These are phyloP conservation scores for Pharus latifolius DNA, from an alignment of 176 grass and related monocot species.

Conservation along the genomic window DNA sequence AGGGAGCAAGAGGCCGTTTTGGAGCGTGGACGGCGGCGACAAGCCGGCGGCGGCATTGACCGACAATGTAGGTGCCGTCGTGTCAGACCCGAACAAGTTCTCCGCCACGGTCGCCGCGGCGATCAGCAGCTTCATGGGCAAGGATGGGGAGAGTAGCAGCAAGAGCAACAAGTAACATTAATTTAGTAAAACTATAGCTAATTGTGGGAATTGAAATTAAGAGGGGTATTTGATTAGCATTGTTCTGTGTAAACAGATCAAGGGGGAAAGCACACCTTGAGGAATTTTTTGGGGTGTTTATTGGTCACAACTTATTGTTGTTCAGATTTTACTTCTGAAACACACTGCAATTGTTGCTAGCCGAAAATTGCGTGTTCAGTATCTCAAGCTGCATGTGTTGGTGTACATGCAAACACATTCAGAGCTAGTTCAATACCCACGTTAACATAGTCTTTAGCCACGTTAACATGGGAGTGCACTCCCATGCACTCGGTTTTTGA, in stretches of 20 bases:
- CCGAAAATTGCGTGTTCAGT: background rate
- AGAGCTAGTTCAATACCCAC: background rate
- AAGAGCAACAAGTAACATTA: constrained; percentile 40
- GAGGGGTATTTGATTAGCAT: background rate
- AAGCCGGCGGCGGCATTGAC: background rate
- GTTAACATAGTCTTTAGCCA: no score
- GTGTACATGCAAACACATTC: background rate
- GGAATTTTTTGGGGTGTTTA: background rate
- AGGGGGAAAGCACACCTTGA: background rate
- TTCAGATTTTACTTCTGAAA: background rate
- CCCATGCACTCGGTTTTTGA: no score
- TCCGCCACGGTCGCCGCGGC: constrained; percentile 27
- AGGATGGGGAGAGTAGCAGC: constrained; percentile 39
- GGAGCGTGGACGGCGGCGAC: constrained; percentile 15
- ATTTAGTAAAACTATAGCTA: no score
- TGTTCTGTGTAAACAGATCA: constrained; percentile 22
- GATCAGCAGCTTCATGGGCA: constrained; percentile 43
- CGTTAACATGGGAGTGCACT: no score
- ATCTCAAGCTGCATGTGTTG: no score
- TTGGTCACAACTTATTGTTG: constrained; percentile 4
- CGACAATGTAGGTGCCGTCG: constrained; percentile 4
- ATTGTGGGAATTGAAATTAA: constrained; percentile 10
- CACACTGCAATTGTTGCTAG: constrained; percentile 19
- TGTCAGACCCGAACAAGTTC: constrained; percentile 36
- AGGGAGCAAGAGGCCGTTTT: constrained; percentile 40